Evolutionary conservation across 192 early-diverging fungal genomes (phyloP).

Genomic region (Oehlia diaphana): DNA sequence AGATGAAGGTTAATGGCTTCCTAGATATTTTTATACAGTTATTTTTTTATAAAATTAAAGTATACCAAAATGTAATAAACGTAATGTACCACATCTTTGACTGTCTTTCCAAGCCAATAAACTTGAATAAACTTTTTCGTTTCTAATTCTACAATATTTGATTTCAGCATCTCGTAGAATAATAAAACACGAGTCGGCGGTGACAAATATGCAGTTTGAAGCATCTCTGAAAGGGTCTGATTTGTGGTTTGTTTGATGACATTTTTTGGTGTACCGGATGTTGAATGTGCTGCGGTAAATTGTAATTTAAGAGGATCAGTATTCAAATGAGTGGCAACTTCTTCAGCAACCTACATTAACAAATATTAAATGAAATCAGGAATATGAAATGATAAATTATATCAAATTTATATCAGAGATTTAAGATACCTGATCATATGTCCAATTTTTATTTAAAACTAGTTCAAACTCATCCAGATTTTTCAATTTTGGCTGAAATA

Average conservation of each 20-base stretch:
- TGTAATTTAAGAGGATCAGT: conserved; percentile 74
- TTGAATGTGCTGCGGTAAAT: conserved; percentile 52
- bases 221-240: conserved; percentile 43
- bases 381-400: too few species aligned
- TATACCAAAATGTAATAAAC: too few species aligned
- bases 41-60: too few species aligned
- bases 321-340: conserved; percentile 61
- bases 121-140: conserved; percentile 73
- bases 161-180: conserved; percentile 83
- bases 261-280: conserved; percentile 33
- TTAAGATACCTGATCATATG: too few species aligned
- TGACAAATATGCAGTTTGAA: conserved; percentile 29
- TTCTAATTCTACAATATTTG: conserved; percentile 81
- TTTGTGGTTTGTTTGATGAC: conserved; percentile 38
- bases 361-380: conserved; percentile 15
- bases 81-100: too few species aligned
- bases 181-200: conserved; percentile 51
- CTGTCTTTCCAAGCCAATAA: conserved; percentile 33
- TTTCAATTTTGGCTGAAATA: too few species aligned
- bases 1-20: too few species aligned
- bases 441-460: conserved; percentile 57
- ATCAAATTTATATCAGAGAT: too few species aligned
- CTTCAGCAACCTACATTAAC: conserved; percentile 54
- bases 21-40: too few species aligned
- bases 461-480: conserved; percentile 36